Evolutionary conservation across 208 protist species (phyloP), one percentile per base, ranked within the genome.

Genomic region (Crithidia sp.): DNA sequence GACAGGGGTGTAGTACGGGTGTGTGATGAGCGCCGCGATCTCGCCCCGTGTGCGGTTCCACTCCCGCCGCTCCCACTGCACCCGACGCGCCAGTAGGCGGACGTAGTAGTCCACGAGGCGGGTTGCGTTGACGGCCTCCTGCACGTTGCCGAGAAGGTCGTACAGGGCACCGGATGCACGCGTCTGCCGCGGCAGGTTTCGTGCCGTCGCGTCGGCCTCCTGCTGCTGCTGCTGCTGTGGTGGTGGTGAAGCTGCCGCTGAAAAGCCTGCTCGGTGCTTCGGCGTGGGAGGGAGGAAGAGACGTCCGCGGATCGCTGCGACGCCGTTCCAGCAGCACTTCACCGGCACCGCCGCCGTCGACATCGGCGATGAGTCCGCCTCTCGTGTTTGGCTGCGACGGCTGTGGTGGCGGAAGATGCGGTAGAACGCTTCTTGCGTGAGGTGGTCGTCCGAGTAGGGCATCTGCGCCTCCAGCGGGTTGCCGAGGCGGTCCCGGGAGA

Each of bases 301-400:
- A 53, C 74, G 70, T 2, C 90, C 87, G 5, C 90, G 88, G n/a
- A 95, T 79, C 12, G 86, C 86, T 4, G 88, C 86, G 2, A 86
- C 78, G 49, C 90, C 90, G 69, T 93, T 93, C 88, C 90, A 95
- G 69, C 90, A 95, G 76, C 84, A 89, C 77, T 92, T 93, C 39
- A 93, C 90, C 14, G 85, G 86, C 54, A 92, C 67, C 40, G 61
- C 70, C 39, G 12, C 58, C 28, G 62, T 61, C 65, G 13, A 47
- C 36, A 19, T 63, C 41, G 14, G 28, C 17, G 5, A 2, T 56
- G 36, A 8, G 49, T 19, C 12, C 19, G 58, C 45, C 45, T 14
- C 39, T 8, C 39, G 10, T 28, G 28, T 28, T 28, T 28, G 28
- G 28, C 28, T 28, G 28, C 28, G 28, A 28, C 28, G 28, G 28